phyloP scores from a whole-genome alignment of 306 rosid species.

The Notholithocarpus densiflorus region DNA sequence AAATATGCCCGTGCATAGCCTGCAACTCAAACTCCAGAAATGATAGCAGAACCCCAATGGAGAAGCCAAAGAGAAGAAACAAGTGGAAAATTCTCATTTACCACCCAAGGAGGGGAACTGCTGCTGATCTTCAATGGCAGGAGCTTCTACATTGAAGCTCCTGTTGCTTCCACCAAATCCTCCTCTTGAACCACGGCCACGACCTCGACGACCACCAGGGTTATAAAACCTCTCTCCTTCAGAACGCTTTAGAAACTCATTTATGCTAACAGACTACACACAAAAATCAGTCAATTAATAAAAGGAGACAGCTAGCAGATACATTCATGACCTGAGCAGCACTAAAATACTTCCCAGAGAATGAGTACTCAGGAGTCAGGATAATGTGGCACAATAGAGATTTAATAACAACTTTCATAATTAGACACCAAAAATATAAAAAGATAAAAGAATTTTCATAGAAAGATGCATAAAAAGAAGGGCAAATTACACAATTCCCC shows the following conservation, averaged over 20 bases:
- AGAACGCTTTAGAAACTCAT: conserved; percentile 88
- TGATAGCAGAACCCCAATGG: conserved; percentile 25
- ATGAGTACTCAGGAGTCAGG: neutral
- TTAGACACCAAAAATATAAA: neutral
- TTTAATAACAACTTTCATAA: neutral
- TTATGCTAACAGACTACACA: conserved; percentile 75
- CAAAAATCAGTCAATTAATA: neutral
- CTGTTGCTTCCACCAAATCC: conserved; percentile 49
- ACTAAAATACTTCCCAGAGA: neutral
- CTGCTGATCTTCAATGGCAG: conserved; percentile 77
- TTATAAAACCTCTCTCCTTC: conserved; percentile 63
- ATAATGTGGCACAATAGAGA: neutral
- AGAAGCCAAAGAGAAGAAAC: conserved; percentile 11
- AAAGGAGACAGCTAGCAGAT: neutral
- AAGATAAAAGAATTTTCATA: neutral
- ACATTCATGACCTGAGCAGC: neutral
- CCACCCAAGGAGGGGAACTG: conserved; percentile 88
- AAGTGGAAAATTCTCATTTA: conserved; percentile 51
- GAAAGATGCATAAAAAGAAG: neutral
- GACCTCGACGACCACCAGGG: conserved; percentile 81
- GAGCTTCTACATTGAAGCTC: conserved; percentile 47
- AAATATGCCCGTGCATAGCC: conserved; percentile 21
- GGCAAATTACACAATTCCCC: no score
- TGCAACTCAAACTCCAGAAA: conserved; percentile 30
- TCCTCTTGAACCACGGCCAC: conserved; percentile 79